Conservation (phyloP, 1,284 basidiomycete genomes). For the Golubevia sp. region DNA sequence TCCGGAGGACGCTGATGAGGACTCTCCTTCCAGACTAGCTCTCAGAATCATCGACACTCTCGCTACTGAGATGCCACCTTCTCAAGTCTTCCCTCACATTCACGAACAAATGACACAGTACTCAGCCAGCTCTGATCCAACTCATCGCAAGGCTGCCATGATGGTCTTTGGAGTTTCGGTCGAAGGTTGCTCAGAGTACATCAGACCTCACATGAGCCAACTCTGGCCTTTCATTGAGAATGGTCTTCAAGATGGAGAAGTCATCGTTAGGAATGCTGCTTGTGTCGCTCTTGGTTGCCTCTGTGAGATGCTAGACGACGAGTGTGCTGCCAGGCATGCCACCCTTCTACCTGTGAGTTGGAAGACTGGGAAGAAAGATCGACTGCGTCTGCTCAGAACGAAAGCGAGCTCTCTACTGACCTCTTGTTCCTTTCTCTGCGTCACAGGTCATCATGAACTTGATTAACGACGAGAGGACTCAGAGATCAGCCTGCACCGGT, state of each 20-base stretch:
- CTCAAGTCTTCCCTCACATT: slow-evolving; percentile 94
- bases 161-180: slow-evolving; percentile 94
- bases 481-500: slow-evolving; percentile 90
- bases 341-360: slow-evolving; percentile 79
- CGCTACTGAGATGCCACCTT: slow-evolving; percentile 89
- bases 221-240: slow-evolving; percentile 95
- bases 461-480: slow-evolving; percentile 84
- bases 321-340: slow-evolving; percentile 82
- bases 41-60: slow-evolving; percentile 94
- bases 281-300: slow-evolving; percentile 94
- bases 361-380: not conserved
- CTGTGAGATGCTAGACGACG: slow-evolving; percentile 97
- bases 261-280: slow-evolving; percentile 87
- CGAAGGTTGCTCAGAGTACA: slow-evolving; percentile 97
- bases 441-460: slow-evolving; percentile 64
- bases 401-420: not conserved
- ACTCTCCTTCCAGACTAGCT: slow-evolving; percentile 87
- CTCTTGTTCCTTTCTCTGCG: not conserved
- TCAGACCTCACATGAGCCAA: slow-evolving; percentile 87
- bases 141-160: slow-evolving; percentile 86
- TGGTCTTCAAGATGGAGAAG: slow-evolving; percentile 82
- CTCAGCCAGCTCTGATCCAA: slow-evolving; percentile 61
- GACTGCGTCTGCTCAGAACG: not conserved
- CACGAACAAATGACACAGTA: slow-evolving; percentile 67
- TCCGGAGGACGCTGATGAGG: slow-evolving; percentile 81